phyloP scores from a whole-genome alignment of 257 asterid species.

The Primulina tabacum region DNA sequence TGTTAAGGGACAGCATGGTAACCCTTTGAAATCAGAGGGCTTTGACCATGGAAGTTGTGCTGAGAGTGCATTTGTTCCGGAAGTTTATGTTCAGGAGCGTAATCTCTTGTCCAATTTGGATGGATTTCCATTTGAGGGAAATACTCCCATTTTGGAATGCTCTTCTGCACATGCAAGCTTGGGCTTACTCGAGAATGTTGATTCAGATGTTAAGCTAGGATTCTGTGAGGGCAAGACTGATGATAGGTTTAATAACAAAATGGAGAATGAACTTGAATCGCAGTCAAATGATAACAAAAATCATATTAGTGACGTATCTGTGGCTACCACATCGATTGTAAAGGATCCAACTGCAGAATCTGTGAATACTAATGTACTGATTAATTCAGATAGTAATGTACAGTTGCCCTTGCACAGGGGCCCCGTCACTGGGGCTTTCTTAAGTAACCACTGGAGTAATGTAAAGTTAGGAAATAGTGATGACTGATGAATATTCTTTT shows the following conservation, averaged over 20 bases:
- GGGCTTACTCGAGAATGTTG: conserved; percentile 42
- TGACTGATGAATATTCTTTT: conserved; percentile 83
- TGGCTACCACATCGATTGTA: conserved; percentile 49
- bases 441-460: conserved; percentile 62
- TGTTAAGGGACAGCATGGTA: conserved; percentile 36
- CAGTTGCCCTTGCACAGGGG: conserved; percentile 79
- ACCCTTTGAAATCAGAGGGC: conserved; percentile 51
- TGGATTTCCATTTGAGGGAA: conserved; percentile 38
- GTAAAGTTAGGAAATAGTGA: conserved; percentile 94
- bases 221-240: conserved; percentile 23
- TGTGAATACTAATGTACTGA: conserved; percentile 55
- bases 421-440: conserved; percentile 46
- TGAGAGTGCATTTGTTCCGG: conserved; percentile 62
- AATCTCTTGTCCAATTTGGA: conserved; percentile 36
- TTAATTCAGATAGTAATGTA: conserved; percentile 80
- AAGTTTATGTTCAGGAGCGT: conserved; percentile 35
- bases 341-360: conserved; percentile 49
- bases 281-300: conserved; percentile 37
- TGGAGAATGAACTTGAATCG: conserved; percentile 36
- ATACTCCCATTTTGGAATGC: conserved; percentile 44
- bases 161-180: conserved; percentile 37
- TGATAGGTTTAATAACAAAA: conserved; percentile 25
- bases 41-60: conserved; percentile 79
- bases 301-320: conserved; percentile 39
- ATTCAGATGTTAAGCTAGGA: conserved; percentile 48